These are phyloP conservation scores for Asparagopsis taxiformis DNA, from an alignment of 31 red algal genomes.

Conservation along the genomic window DNA sequence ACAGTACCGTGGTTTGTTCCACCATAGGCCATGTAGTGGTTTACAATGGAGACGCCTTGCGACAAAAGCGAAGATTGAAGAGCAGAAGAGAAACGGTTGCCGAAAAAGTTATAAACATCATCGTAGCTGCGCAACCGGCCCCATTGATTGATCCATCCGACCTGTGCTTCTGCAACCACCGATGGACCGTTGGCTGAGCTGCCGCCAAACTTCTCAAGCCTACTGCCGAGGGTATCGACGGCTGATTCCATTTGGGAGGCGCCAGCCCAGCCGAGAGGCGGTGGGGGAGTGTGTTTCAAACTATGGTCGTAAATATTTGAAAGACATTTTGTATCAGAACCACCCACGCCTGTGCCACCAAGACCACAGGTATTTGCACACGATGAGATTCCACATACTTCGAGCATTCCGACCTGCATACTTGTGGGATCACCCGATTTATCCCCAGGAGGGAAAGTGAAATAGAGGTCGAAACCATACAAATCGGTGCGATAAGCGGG, in stretches of 20 bases:
- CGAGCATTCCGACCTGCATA: slow-evolving; percentile 56
- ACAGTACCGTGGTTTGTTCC: slow-evolving; percentile 88
- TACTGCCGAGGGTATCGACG: slow-evolving; percentile 67
- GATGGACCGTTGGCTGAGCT: slow-evolving; percentile 58
- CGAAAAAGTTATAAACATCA: slow-evolving; percentile 92
- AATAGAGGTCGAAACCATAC: slow-evolving; percentile 92
- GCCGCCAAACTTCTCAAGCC: slow-evolving; percentile 66
- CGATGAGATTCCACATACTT: slow-evolving; percentile 58
- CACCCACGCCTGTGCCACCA: slow-evolving; percentile 77
- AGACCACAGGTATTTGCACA: slow-evolving; percentile 70
- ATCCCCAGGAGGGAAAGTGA: slow-evolving; percentile 74
- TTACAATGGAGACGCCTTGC: slow-evolving; percentile 78
- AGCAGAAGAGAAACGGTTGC: slow-evolving; percentile 68
- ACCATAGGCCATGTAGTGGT: slow-evolving; percentile 80
- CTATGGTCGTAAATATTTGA: slow-evolving; percentile 49
- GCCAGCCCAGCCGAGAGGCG: slow-evolving; percentile 60
- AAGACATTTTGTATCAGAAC: slow-evolving; percentile 51
- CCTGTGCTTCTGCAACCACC: slow-evolving; percentile 79
- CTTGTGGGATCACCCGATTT: slow-evolving; percentile 58
- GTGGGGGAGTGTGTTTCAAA: slow-evolving; percentile 34
- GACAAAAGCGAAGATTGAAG: slow-evolving; percentile 69
- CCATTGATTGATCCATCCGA: slow-evolving; percentile 96
- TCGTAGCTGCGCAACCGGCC: slow-evolving; percentile 81
- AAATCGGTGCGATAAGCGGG: slow-evolving; percentile 76
- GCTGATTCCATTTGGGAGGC: slow-evolving; percentile 49